Percentiles rank a stretch among this genome's conserved stretches.
phyloP scores from a whole-genome alignment of 2,329 filamentous ascomycete species.

The Xylariomycetidae sp. region DNA sequence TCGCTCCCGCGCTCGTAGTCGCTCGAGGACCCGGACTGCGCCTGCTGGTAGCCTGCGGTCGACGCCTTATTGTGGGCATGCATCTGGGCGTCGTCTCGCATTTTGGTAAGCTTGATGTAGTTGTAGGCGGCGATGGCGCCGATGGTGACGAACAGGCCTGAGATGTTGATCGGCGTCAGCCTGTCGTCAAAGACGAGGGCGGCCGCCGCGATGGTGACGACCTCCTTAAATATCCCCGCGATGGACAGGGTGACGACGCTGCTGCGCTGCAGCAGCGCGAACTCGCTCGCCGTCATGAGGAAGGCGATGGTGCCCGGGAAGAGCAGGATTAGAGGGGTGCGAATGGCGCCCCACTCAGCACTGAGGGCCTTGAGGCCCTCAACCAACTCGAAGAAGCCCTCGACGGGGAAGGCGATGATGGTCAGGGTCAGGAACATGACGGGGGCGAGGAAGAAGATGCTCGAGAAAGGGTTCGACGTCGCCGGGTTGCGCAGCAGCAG shows the following conservation, averaged over 20 bases:
- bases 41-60: conserved; percentile 17
- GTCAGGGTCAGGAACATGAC: conserved; percentile 89
- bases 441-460: conserved; percentile 95
- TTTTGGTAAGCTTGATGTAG: conserved; percentile 86
- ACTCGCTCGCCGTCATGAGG: conserved; percentile 94
- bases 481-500: conserved; percentile 89
- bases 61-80: conserved; percentile 39
- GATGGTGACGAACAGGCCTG: conserved; percentile 84
- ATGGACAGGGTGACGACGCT: conserved; percentile 95
- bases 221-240: conserved; percentile 98
- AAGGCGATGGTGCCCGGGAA: conserved; percentile 92
- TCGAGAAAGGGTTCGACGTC: conserved; percentile 93
- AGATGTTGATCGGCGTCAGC: conserved; percentile 81
- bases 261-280: conserved; percentile 89
- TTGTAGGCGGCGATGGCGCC: conserved; percentile 86
- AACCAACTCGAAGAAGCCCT: conserved; percentile 67
- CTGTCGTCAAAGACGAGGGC: conserved; percentile 84
- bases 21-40: conserved; percentile 29
- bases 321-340: conserved; percentile 69
- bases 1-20: conserved; percentile 37
- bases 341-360: conserved; percentile 60
- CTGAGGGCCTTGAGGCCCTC: conserved; percentile 62
- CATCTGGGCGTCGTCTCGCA: conserved; percentile 69
- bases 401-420: conserved; percentile 76
- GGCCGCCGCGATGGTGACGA: conserved; percentile 88